phyloP scores from a whole-genome alignment of 768 basidiomycete species.

The Terana coerulea region DNA sequence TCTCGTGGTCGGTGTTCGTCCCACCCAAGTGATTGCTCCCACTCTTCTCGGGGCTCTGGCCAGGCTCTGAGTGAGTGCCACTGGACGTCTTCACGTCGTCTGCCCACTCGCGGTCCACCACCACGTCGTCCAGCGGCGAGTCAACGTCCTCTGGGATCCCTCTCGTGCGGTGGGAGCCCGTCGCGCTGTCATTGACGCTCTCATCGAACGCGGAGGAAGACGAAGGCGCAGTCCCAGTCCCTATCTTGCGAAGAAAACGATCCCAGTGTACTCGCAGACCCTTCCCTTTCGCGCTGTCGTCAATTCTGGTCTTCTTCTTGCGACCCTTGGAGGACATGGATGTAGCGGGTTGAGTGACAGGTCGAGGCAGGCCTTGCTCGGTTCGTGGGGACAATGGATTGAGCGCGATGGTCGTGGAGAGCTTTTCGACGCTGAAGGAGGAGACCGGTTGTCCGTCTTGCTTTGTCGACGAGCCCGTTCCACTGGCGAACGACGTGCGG shows the following conservation, averaged over 20 bases:
- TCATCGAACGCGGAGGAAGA: constrained; percentile 46
- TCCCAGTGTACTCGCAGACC: constrained; percentile 19
- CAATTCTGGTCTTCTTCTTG: constrained; percentile 8
- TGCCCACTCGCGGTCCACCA: constrained; percentile 71
- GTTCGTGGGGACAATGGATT: not conserved
- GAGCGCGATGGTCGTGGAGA: not conserved
- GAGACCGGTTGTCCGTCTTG: not conserved
- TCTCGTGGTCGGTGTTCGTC: constrained; percentile 37
- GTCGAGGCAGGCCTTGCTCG: not conserved
- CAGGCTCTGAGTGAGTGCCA: constrained; percentile 51
- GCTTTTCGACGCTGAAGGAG: constrained; percentile 3
- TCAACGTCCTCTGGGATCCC: constrained; percentile 5
- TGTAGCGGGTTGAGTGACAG: not conserved
- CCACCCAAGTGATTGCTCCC: constrained; percentile 35
- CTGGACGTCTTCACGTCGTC: constrained; percentile 46
- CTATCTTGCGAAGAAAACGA: constrained; percentile 19
- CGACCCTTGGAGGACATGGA: not conserved
- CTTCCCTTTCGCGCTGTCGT: not conserved
- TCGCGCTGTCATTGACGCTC: constrained; percentile 23
- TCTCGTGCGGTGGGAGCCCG: not conserved
- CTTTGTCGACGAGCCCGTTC: constrained; percentile 5
- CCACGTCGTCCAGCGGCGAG: constrained; percentile 63
- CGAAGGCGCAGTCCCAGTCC: constrained; percentile 31
- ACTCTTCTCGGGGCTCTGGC: constrained; percentile 46
- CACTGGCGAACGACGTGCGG: not conserved